Conservation (phyloP, 1,284 basidiomycete genomes). For the Meira nashicola region DNA sequence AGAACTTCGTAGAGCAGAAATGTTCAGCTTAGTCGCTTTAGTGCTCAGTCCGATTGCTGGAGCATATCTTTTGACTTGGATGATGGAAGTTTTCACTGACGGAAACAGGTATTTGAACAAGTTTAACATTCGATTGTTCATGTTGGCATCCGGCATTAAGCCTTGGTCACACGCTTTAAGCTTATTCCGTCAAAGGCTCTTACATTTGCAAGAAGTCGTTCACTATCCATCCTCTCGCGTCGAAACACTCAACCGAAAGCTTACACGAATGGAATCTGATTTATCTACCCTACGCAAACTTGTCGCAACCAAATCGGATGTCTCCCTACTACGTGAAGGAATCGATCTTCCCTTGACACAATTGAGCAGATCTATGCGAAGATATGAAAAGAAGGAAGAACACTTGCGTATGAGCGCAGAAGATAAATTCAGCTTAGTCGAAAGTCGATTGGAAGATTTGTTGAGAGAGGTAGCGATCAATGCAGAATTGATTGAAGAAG, state of each 20-base stretch:
- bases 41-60: conserved; percentile 48
- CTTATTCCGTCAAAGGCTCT: conserved; percentile 32
- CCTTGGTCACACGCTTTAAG: conserved; percentile 41
- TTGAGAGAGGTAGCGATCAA: conserved; percentile 46
- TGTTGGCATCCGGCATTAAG: conserved; percentile 52
- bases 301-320: conserved; percentile 48
- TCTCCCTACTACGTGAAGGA: conserved; percentile 46
- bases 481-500: conserved; percentile 47
- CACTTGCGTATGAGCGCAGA: conserved; percentile 37
- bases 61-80: conserved; percentile 49
- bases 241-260: conserved; percentile 41
- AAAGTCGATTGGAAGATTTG: conserved; percentile 43
- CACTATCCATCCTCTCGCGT: conserved; percentile 48
- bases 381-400: conserved; percentile 46
- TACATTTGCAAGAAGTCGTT: conserved; percentile 48
- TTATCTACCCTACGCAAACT: conserved; percentile 32
- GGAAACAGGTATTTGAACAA: conserved; percentile 45
- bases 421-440: conserved; percentile 43
- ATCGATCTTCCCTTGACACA: conserved; percentile 48
- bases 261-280: conserved; percentile 49
- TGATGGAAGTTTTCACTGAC: conserved; percentile 48
- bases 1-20: conserved; percentile 49
- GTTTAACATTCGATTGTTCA: conserved; percentile 52
- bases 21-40: conserved; percentile 44
- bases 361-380: conserved; percentile 47